Evolutionary conservation across 2,329 filamentous ascomycete species (phyloP), one percentile per base, ranked within the genome.

Genomic region (Apiospora malaysiana): DNA sequence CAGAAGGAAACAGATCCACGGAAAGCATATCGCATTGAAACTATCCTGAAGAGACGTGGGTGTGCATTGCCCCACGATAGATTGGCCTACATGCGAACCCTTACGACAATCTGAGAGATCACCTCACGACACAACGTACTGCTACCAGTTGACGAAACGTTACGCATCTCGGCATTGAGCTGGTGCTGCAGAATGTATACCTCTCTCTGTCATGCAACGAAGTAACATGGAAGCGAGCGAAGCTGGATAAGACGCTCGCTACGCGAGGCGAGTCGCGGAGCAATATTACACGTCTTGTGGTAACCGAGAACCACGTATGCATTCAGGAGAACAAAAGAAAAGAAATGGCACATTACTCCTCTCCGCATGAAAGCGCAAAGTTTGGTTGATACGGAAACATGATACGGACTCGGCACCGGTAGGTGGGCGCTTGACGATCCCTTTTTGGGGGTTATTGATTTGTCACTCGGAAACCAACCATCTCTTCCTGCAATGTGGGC

Each of bases 121-220:
- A 63, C n/a, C 32, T 63, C 56, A 63, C 56, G 56, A 63, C 32
- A 63, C 56, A 63, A 40, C 27, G 4, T 63, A 63, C 56, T 40
- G 23, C 10, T 40, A 4, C 21, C 18, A 9, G 56, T n/a, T n/a
- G n/a, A n/a, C 56, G 32, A 63, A 63, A 63, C 56, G 56, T 18
- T 37, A 18, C 12, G 5, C 18, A 40, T 40, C 56, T 63, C 56
- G 56, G 32, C 32, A 18, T 63, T 63, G n/a, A n/a, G n/a, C n/a
- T n/a, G 12, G 27, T 8, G 40, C 16, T 18, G n/a, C 2, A 27
- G 6, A n/a, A 63, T 40, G 27, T 18, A 40, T 32, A 23, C 32
- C 56, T 32, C 25, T n/a, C 18, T 56, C 25, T 56, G 23, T 51
- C 56, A 63, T 63, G 32, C 56, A 63, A 40, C 56, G 8, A 8